Percentiles rank a stretch among this genome's conserved stretches.
phyloP scores from a whole-genome alignment of 1,284 basidiomycete genomes.

The Malassezia arunalokei region DNA sequence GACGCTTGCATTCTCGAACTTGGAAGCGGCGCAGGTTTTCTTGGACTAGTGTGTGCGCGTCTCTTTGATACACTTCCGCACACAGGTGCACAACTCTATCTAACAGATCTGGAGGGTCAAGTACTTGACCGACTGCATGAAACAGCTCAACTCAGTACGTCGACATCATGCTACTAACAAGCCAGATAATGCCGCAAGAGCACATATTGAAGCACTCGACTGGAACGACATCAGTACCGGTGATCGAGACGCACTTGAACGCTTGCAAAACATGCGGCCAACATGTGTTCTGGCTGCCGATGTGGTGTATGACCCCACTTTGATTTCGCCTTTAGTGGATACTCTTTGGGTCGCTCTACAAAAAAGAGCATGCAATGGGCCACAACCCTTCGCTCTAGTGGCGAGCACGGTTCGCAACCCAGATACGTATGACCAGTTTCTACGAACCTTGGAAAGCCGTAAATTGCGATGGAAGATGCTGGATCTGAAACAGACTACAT shows the following conservation, averaged over 20 bases:
- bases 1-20: constrained; percentile 17
- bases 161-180: neutral
- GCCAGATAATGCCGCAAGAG: neutral
- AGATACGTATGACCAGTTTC: constrained; percentile 14
- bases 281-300: constrained; percentile 17
- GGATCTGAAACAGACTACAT: neutral
- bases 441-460: neutral
- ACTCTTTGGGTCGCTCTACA: constrained; percentile 1
- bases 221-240: constrained; percentile 8
- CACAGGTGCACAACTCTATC: neutral
- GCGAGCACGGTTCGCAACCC: constrained; percentile 20
- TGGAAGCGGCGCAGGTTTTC: constrained; percentile 21
- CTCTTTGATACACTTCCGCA: neutral
- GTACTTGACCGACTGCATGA: constrained; percentile 13
- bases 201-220: constrained; percentile 10
- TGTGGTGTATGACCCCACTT: constrained; percentile 19
- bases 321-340: constrained; percentile 4
- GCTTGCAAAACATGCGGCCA: neutral
- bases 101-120: constrained; percentile 19
- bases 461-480: neutral
- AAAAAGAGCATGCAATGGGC: neutral
- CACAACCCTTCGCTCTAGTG: constrained; percentile 9
- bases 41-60: constrained; percentile 16
- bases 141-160: constrained; percentile 15
- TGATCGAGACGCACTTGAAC: neutral